phyloP scores from a whole-genome alignment of 148 eudicot genomes.

The Tetragonia tetragonoides region DNA sequence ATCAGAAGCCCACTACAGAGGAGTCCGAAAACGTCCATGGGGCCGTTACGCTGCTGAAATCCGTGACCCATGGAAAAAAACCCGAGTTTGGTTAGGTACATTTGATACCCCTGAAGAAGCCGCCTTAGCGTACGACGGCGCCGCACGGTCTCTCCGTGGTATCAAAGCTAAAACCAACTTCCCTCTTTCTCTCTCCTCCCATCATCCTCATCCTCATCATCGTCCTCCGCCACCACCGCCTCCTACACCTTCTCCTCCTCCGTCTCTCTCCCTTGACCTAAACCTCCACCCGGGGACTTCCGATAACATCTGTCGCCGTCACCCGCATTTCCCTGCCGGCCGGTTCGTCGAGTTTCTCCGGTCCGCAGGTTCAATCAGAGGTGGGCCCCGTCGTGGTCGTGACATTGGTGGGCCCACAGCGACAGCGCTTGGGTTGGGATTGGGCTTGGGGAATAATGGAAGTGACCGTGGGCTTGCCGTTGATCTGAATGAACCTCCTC shows the following conservation, averaged over 20 bases:
- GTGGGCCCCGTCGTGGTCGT: not conserved
- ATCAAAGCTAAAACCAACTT: constrained; percentile 47
- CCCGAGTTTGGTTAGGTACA: constrained; percentile 47
- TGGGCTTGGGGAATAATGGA: constrained; percentile 11
- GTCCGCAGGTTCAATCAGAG: constrained; percentile 4
- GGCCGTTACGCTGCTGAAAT: constrained; percentile 49
- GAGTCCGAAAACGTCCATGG: constrained; percentile 43
- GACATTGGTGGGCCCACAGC: constrained; percentile 1
- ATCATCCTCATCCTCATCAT: not conserved
- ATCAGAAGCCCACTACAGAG: constrained; percentile 38
- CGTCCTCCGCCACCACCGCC: not conserved
- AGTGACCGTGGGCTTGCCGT: constrained; percentile 26
- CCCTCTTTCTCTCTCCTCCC: constrained; percentile 20
- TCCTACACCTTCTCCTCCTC: constrained; percentile 10
- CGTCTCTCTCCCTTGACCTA: constrained; percentile 24
- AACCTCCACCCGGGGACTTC: constrained; percentile 9
- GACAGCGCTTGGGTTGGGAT: constrained; percentile 17
- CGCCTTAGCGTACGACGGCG: constrained; percentile 47
- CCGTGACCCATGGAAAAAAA: constrained; percentile 46
- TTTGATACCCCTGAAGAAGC: constrained; percentile 50
- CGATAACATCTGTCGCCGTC: not conserved
- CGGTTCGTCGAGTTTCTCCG: constrained; percentile 35
- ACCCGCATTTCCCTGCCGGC: constrained; percentile 6
- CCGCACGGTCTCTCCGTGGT: constrained; percentile 42
- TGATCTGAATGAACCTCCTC: constrained; percentile 43